Conservation (phyloP, 2,329 filamentous ascomycete genomes). For the Paraphoma sp. region DNA sequence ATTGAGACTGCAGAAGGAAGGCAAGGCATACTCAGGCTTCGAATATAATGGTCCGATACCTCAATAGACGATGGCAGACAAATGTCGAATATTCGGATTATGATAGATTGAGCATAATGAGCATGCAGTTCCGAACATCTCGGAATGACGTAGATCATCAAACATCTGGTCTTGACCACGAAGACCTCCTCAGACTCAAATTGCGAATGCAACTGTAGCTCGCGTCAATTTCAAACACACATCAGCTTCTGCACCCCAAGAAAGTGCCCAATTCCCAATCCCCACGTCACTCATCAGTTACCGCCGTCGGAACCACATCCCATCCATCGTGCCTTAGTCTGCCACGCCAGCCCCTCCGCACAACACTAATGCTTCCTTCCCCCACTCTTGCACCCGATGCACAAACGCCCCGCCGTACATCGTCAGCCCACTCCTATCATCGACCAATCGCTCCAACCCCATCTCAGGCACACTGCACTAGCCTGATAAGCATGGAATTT, state of each 20-base stretch:
- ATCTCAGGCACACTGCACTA: not conserved
- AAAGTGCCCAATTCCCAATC: not conserved
- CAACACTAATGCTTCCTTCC: constrained; percentile 4
- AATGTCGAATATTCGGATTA: too few relatives aligned
- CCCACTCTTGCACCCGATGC: constrained; percentile 29
- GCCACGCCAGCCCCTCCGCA: constrained; percentile 14
- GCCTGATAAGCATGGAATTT: not conserved
- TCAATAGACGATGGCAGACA: not conserved
- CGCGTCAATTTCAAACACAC: too few relatives aligned
- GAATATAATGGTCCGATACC: constrained; percentile 27
- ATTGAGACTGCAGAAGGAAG: constrained; percentile 51
- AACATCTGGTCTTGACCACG: too few relatives aligned
- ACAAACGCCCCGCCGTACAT: constrained; percentile 12
- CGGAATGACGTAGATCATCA: constrained; percentile 1
- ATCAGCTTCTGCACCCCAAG: not conserved
- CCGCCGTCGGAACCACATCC: constrained; percentile 6
- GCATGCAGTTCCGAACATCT: not conserved
- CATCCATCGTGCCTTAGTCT: constrained; percentile 4
- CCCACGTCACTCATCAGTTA: not conserved
- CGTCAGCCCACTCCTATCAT: constrained; percentile 6
- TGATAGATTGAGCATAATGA: too few relatives aligned
- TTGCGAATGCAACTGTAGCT: too few relatives aligned
- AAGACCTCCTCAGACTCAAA: too few relatives aligned
- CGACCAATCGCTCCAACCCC: constrained; percentile 10
- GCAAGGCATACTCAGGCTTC: constrained; percentile 31